A percentile compares a stretch with the other conserved stretches of the same genome.
These are phyloP conservation scores for Pyracantha coccinea DNA, from an alignment of 331 rosid species.

Conservation along the genomic window DNA sequence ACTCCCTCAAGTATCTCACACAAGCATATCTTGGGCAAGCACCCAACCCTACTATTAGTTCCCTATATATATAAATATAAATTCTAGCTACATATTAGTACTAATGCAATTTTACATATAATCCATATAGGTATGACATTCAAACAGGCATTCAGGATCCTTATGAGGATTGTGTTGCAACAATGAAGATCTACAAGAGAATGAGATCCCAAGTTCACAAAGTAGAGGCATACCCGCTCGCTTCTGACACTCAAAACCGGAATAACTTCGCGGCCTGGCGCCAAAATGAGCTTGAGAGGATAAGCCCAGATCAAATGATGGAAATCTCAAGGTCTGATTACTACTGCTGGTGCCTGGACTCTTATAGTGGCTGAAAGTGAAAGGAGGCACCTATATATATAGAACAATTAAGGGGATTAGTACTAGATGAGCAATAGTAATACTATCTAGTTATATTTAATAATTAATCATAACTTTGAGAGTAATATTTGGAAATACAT, in stretches of 20 bases:
- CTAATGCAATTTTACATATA: neutral
- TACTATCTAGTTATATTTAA: neutral
- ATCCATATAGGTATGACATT: slow-evolving; percentile 54
- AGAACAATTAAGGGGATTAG: neutral
- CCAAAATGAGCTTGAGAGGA: slow-evolving; percentile 71
- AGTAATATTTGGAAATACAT: neutral
- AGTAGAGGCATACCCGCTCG: slow-evolving; percentile 56
- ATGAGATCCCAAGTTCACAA: slow-evolving; percentile 62
- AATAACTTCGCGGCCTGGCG: slow-evolving; percentile 66
- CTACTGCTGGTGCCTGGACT: slow-evolving; percentile 97
- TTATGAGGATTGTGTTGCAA: slow-evolving; percentile 80
- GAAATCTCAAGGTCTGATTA: slow-evolving; percentile 80
- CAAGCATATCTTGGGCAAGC: slow-evolving; percentile 90
- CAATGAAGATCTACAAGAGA: slow-evolving; percentile 76
- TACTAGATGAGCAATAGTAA: neutral
- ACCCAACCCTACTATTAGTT: neutral
- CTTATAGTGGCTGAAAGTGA: slow-evolving; percentile 1
- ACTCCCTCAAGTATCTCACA: slow-evolving; percentile 81
- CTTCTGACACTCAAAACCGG: slow-evolving; percentile 64
- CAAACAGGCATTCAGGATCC: slow-evolving; percentile 88
- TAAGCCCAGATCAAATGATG: slow-evolving; percentile 78
- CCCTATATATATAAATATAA: neutral
- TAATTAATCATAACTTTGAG: neutral
- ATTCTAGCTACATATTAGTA: neutral
- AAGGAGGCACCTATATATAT: neutral